phyloP scores from a whole-genome alignment of 352 stramenopile genomes.

The Pilasporangium apinafurcum region DNA sequence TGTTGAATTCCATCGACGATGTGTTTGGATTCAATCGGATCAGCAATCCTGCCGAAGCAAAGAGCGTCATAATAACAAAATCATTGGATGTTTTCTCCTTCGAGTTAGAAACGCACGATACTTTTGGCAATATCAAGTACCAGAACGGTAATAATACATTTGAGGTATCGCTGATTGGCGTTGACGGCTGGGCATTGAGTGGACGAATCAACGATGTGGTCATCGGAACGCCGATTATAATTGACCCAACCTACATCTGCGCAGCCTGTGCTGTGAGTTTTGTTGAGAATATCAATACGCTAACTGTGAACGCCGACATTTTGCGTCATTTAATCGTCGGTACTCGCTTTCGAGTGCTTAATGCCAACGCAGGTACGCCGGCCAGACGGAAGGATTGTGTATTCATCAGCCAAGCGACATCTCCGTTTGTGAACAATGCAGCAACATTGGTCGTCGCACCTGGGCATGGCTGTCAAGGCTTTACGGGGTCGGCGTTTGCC shows the following conservation, averaged over 20 bases:
- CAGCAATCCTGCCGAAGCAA: constrained; percentile 12
- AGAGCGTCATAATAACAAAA: constrained; percentile 17
- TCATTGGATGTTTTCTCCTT: constrained; percentile 60
- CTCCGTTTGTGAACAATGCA: constrained; percentile 16
- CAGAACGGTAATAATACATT: constrained; percentile 81
- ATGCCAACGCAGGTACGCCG: constrained; percentile 49
- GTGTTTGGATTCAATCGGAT: constrained; percentile 22
- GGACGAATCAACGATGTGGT: constrained; percentile 84
- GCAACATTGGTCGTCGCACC: constrained; percentile 38
- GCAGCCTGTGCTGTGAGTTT: constrained; percentile 45
- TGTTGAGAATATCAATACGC: constrained; percentile 22
- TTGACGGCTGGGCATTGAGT: constrained; percentile 77
- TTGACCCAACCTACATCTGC: constrained; percentile 52
- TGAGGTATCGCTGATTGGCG: constrained; percentile 78
- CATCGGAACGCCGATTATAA: constrained; percentile 16
- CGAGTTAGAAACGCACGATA: constrained; percentile 73
- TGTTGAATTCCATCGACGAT: constrained; percentile 62
- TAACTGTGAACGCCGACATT: constrained; percentile 58
- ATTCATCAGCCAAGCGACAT: constrained; percentile 49
- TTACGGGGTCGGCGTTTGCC: constrained; percentile 25
- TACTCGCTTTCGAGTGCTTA: constrained; percentile 54
- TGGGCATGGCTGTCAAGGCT: constrained; percentile 49
- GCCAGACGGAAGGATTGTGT: constrained; percentile 54
- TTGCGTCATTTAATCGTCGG: constrained; percentile 43
- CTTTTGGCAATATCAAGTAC: constrained; percentile 75